Evolutionary conservation across 2,329 filamentous ascomycete genomes (phyloP), one percentile per base, ranked within the genome.

Genomic region (Fusarium piperis): DNA sequence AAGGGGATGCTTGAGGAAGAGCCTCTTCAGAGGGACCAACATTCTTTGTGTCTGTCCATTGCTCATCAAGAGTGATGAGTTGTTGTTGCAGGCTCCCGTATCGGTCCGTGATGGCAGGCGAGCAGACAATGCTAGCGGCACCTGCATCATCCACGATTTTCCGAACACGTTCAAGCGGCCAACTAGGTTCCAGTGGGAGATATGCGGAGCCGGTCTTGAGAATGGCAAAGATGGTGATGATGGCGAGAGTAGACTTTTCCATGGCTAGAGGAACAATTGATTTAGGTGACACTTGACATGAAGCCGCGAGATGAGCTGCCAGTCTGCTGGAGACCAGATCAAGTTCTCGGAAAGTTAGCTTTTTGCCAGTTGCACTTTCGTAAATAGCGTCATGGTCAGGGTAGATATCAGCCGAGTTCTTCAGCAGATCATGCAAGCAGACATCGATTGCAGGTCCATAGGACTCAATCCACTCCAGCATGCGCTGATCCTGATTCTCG

Each of bases 11-110:
- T 18, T 5, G 26, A 13, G 46, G 16, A 30, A 51, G 46, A 0
- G 1, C 4, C 3, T 15, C 7, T 0, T 18, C 3, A 5, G 10
- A 5, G 28, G 5, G 9, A 4, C 10, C 16, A 18, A 1, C 1
- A 3, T 51, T 2, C 6, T 4, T 11, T 44, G 26, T n/a, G 11
- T 32, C 26, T 32, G 26, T 32, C 46, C 46, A 51, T 51, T 6
- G 16, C 16, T 51, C 46, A 2, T 51, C 46, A n/a, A 32, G 9
- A 2, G 6, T 18, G 26, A 51, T 15, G 6, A 51, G 26, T 6
- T 18, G 16, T 2, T 51, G 46, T 18, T 30, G 26, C 11, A 51
- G 18, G 6, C 11, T 32, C 26, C 2, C 2, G 26, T 51, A 51
- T 15, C 26, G 46, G 18, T 12, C 26, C 1, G n/a, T n/a, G 16